phyloP scores from a whole-genome alignment of 2,329 filamentous ascomycete species.

The Dichotomopilus funicola region DNA sequence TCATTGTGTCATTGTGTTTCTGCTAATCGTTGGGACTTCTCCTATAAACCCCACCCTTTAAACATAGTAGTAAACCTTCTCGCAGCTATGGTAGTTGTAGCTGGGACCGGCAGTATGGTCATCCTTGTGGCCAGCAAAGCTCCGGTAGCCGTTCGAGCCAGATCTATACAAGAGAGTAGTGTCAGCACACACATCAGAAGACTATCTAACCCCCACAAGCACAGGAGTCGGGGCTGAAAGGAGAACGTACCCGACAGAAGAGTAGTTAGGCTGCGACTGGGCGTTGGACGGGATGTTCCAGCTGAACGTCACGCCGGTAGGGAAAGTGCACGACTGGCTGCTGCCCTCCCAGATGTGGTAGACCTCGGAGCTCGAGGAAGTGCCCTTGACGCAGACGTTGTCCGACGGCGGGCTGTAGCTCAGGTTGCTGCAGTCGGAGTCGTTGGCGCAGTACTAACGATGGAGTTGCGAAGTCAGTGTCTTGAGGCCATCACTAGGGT shows the following conservation, averaged over 20 bases:
- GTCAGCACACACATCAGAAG: too few relatives aligned
- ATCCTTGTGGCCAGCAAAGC: constrained; percentile 8
- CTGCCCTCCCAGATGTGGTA: constrained; percentile 17
- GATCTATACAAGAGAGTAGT: neutral
- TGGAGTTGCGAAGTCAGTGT: neutral
- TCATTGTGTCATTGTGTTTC: too few relatives aligned
- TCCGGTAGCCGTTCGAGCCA: constrained; percentile 5
- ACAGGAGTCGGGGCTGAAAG: neutral
- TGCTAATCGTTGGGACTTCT: too few relatives aligned
- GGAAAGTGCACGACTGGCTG: constrained; percentile 17
- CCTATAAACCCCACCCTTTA: neutral
- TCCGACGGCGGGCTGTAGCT: neutral
- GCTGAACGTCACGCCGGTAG: constrained; percentile 16
- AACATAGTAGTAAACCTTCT: constrained; percentile 11
- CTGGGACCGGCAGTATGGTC: neutral
- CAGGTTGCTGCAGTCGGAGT: constrained; percentile 18
- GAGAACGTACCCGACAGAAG: constrained; percentile 12
- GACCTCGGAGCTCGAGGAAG: neutral
- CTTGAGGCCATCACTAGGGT: neutral
- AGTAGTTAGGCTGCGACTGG: constrained; percentile 12
- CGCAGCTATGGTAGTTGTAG: constrained; percentile 3
- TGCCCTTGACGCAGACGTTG: constrained; percentile 10
- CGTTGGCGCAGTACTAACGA: constrained; percentile 21
- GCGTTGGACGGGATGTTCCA: constrained; percentile 17
- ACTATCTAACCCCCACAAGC: neutral